A percentile compares a stretch with the other conserved stretches of the same genome.
Evolutionary conservation across 169 alveolate genomes (phyloP).

Genomic region (Cryptosporidium andersoni): DNA sequence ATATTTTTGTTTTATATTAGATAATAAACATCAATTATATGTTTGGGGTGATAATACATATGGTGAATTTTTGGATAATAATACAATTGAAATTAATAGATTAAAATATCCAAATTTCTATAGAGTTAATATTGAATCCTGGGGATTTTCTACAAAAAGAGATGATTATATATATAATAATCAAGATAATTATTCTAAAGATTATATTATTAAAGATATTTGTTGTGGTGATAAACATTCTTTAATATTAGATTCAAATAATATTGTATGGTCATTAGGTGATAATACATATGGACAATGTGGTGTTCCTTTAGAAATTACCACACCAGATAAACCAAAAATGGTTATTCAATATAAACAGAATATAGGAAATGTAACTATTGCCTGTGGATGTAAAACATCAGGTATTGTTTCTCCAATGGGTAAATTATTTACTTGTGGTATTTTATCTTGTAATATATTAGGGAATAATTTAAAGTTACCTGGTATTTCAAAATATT

Average conservation of each 20-base stretch:
- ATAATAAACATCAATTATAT: constrained; percentile 23
- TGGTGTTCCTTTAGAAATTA: constrained; percentile 28
- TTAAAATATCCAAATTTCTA: constrained; percentile 25
- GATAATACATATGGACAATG: constrained; percentile 69
- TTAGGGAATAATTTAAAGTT: not conserved
- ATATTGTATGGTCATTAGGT: constrained; percentile 47
- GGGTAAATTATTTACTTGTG: constrained; percentile 64
- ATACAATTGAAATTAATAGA: not conserved
- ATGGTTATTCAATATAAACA: no score
- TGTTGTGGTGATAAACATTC: constrained; percentile 67
- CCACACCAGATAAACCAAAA: constrained; percentile 8
- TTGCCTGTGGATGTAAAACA: constrained; percentile 45
- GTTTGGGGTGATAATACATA: constrained; percentile 70
- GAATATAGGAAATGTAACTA: not conserved
- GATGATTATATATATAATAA: not conserved
- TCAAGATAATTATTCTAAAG: not conserved
- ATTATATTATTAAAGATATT: constrained; percentile 27
- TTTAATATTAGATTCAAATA: constrained; percentile 21
- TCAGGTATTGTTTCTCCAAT: constrained; percentile 61
- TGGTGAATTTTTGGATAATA: constrained; percentile 34
- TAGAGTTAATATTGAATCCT: constrained; percentile 17
- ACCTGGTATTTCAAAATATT: constrained; percentile 51
- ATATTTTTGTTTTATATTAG: constrained; percentile 38
- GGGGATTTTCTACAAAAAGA: constrained; percentile 40
- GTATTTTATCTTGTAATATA: constrained; percentile 5